Evolutionary conservation across 805 yeast genomes (phyloP).

Genomic region (Suhomyces vadensis): DNA sequence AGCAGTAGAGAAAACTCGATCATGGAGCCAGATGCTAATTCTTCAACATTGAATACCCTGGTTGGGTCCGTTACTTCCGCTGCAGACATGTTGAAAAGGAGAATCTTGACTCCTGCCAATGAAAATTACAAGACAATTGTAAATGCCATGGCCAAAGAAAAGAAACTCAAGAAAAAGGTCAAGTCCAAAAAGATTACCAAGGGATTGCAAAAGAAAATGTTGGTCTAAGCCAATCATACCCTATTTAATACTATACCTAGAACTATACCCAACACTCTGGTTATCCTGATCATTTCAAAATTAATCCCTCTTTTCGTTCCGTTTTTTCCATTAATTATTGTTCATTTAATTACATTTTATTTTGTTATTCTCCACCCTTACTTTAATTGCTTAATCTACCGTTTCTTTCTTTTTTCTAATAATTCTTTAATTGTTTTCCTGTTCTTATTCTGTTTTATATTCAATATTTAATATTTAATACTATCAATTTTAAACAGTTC

Average conservation of each 20-base stretch:
- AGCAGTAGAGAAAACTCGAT: constrained; percentile 9
- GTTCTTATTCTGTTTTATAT: not conserved
- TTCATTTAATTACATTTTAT: too few species aligned
- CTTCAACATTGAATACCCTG: not conserved
- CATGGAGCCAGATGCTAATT: constrained; percentile 2
- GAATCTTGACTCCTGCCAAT: constrained; percentile 10
- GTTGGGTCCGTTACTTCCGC: not conserved
- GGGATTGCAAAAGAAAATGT: not conserved
- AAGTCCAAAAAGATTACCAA: constrained; percentile 4
- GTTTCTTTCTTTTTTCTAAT: too few species aligned
- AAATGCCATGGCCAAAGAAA: constrained; percentile 13
- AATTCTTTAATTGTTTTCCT: not conserved
- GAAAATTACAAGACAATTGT: constrained; percentile 13
- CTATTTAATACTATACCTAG: not conserved
- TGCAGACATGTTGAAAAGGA: not conserved
- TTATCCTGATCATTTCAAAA: too few species aligned
- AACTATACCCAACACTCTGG: too few species aligned
- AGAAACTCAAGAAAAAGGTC: constrained; percentile 8
- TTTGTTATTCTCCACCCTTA: not conserved
- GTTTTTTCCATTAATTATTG: not conserved
- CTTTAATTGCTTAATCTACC: not conserved
- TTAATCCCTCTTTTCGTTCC: not conserved
- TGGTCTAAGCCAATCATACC: not conserved
- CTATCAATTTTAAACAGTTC: constrained; percentile 65
- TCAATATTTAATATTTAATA: not conserved